Evolutionary conservation across 768 basidiomycete species (phyloP), one percentile per base, ranked within the genome.

Genomic region (Calocybe indica): DNA sequence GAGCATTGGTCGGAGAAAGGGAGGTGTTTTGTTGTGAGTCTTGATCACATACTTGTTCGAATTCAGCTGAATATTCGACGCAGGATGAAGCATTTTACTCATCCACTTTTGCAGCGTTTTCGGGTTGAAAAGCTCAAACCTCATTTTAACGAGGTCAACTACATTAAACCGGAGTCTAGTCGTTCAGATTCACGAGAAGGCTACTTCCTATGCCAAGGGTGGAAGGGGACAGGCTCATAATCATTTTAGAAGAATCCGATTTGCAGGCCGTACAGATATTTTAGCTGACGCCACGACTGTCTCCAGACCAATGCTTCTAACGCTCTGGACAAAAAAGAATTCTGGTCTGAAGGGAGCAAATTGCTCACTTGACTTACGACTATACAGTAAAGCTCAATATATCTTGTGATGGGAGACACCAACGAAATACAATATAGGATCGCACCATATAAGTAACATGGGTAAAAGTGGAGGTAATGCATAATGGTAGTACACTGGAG

Each of bases 121-220:
- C 74, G 82, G 7, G 66, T 67, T 30, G 58, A 72, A n/a, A 60
- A 65, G 5, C 71, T 96, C 1, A 67, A 73, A 14, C 79, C 80
- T 0, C 69, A 74, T 52, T 98, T 98, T 60, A 62, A 72, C 28
- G 63, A 72, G 12, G 88, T 96, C 1, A 64, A 72, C 12, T 81
- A 75, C 56, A 66, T 83, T 57, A 98, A 98, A 62, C 94, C 94
- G 0, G 69, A 78, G n/a, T 78, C 89, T 0, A 92, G 89, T 45
- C 75, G 93, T 6, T 56, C 76, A 0, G 84, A 85, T 49, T 92
- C 88, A 1, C 75, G 79, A 29, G 94, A 97, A 59, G 85, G 79
- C 0, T 97, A 92, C 63, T 94, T 84, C 70, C 69, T 96, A 7
- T 96, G 93, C 60, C 70, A 80, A 40, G 90, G 90, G 1, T 92